Percentiles rank a stretch among this genome's conserved stretches.
These are phyloP conservation scores for Arctium minus DNA, from an alignment of 129 eudicot genomes.

Conservation along the genomic window DNA sequence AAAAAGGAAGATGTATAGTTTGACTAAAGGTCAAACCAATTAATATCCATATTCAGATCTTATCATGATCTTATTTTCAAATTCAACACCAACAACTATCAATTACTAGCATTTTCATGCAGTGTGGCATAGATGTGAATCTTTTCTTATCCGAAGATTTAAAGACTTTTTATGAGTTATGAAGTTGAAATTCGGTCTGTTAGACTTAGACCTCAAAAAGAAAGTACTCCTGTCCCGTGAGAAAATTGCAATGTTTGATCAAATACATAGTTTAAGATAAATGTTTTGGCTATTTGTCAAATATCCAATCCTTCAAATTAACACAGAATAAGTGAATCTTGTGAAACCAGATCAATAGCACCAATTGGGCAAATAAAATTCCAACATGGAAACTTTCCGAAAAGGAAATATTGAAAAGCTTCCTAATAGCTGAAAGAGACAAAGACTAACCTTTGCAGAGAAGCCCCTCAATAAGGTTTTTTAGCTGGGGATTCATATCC, in stretches of 20 bases:
- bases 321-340: neutral
- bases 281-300: neutral
- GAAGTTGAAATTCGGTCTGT: neutral
- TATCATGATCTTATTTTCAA: neutral
- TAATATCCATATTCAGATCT: neutral
- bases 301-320: neutral
- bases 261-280: neutral
- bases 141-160: neutral
- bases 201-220: neutral
- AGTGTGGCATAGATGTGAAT: neutral
- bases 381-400: neutral
- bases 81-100: neutral
- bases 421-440: neutral
- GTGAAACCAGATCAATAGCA: conserved; percentile 1
- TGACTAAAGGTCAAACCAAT: neutral
- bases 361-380: neutral
- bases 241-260: neutral
- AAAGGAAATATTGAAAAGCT: neutral
- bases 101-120: neutral
- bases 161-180: neutral
- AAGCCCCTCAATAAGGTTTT: conserved; percentile 75
- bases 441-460: conserved; percentile 81
- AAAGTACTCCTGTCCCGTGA: neutral
- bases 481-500: conserved; percentile 60
- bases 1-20: neutral